Evolutionary conservation across 768 basidiomycete species (phyloP), one percentile per base, ranked within the genome.

Genomic region (Lentinula aciculospora): DNA sequence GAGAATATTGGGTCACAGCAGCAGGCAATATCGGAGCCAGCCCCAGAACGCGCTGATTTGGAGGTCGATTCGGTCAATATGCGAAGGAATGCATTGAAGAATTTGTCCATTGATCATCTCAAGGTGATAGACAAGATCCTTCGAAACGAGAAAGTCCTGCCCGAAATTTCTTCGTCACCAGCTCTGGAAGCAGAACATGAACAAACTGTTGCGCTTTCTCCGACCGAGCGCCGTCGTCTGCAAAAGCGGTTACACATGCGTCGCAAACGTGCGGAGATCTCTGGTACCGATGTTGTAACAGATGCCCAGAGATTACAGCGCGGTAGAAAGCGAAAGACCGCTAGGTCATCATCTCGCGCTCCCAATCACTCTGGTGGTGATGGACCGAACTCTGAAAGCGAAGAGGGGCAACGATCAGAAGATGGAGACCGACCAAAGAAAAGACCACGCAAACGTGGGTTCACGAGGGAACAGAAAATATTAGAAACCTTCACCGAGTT

Each of bases 241-340:
- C 71, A 72, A 58, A 89, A 89, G 58, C 76, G 87, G 37, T 71
- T 90, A 5, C 81, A 87, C 61, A 90, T 90, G 89, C 82, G 88
- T 4, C 79, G 81, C 28, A 84, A 81, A 66, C 79, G 88, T 42
- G 88, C 89, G 3, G 69, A 73, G 28, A 68, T 73, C 31, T 64
- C 65, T 28, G 86, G 75, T 39, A 67, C 61, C 12, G 65, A 59
- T 8, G 68, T 68, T 6, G 69, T 68, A 51, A 61, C 67, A n/a
- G 65, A 62, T 15, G 32, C 67, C 0, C 61, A 58, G n/a, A 75
- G 71, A 61, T 65, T 80, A 54, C 63, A 65, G 62, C 75, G 65
- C 56, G 78, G 79, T 15, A 67, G 75, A 49, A 19, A 67, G 60
- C 59, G 59, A 57, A 42, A 60, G 60, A 28, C 66, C 61, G 53